These are phyloP conservation scores for Metarhizium robertsii DNA, from an alignment of 2,329 filamentous ascomycete genomes.

Conservation along the genomic window DNA sequence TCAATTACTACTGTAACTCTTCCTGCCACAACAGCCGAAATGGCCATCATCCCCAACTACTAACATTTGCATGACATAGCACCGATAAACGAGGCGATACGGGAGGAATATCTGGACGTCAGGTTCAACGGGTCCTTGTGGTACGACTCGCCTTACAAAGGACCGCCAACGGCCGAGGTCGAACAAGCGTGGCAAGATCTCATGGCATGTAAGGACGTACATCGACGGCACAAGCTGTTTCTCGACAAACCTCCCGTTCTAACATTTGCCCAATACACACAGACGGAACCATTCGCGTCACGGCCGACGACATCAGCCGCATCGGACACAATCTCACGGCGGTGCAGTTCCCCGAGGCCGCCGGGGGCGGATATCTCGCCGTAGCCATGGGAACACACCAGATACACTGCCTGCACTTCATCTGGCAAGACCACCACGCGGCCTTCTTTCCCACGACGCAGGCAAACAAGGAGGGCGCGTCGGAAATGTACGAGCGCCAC, in stretches of 20 bases:
- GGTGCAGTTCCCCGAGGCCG: constrained; percentile 3
- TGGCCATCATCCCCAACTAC: background rate
- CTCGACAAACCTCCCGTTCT: no score
- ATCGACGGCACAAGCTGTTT: no score
- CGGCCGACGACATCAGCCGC: constrained; percentile 1
- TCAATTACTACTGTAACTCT: background rate
- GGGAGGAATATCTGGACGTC: background rate
- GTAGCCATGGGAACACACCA: constrained; percentile 6
- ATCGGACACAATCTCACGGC: constrained; percentile 4
- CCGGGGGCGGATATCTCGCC: constrained; percentile 5
- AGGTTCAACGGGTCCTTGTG: constrained; percentile 3
- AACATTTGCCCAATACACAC: background rate
- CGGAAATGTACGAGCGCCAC: constrained; percentile 7
- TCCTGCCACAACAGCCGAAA: background rate
- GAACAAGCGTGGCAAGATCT: constrained; percentile 2
- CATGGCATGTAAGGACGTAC: background rate
- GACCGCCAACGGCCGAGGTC: constrained; percentile 1
- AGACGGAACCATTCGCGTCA: constrained; percentile 1
- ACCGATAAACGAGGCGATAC: background rate
- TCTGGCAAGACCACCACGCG: constrained; percentile 7
- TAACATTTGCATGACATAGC: background rate
- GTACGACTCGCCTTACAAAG: constrained; percentile 4
- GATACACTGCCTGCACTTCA: constrained; percentile 6
- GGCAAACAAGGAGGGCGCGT: background rate
- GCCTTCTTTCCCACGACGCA: constrained; percentile 1